Conservation (phyloP, 164 flowering plant species). For the Nymphaea thermarum region DNA sequence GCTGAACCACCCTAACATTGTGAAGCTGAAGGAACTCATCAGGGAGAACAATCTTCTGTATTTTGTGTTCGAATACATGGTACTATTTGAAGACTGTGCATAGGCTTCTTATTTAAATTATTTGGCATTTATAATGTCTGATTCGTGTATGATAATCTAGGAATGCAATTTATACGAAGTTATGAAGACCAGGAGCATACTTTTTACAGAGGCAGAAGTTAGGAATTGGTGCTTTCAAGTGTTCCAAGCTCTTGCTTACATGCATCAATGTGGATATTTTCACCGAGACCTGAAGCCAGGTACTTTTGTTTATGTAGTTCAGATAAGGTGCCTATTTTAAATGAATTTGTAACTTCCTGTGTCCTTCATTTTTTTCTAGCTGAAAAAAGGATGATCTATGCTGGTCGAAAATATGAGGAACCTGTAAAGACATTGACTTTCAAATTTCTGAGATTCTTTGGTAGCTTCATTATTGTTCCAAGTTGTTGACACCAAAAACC, state of each 20-base stretch:
- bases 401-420: no score
- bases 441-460: no score
- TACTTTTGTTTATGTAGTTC: neutral
- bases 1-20: conserved; percentile 91
- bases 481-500: no score
- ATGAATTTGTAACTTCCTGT: no score
- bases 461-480: no score
- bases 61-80: conserved; percentile 97
- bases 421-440: no score
- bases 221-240: conserved; percentile 98
- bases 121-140: neutral
- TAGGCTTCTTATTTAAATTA: neutral
- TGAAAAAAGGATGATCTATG: no score
- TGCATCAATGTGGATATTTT: conserved; percentile 56
- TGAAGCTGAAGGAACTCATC: conserved; percentile 96
- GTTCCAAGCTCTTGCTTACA: conserved; percentile 92
- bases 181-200: conserved; percentile 65
- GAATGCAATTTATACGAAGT: conserved; percentile 94
- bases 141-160: conserved; percentile 19
- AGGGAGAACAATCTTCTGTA: conserved; percentile 78
- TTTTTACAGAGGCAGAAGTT: conserved; percentile 74
- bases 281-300: conserved; percentile 36
- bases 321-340: no score
- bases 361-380: no score
- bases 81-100: conserved; percentile 10